Base-by-base conservation (phyloP, 441 rosid species). In the Dalechampia spathulata region DNA sequence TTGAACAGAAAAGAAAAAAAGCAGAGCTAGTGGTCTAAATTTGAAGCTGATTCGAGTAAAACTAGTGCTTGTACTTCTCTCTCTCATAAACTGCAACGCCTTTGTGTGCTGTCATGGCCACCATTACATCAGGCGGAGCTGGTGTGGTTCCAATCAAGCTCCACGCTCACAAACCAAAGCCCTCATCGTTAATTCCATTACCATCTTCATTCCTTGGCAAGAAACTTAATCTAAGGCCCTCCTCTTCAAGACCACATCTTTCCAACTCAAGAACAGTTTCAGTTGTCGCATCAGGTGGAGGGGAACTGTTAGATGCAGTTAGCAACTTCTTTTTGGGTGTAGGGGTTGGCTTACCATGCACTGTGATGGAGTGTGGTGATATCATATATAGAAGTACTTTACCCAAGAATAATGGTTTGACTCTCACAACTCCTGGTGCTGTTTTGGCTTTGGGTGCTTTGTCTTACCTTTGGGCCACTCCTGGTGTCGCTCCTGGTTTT, bases 401-500 rank as follows among this genome's bases (percentile, higher is more conserved):
- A 58, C 96, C 98, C 4, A 92, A 86, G 66, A 63, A 93, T 15
- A 71, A 55, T 56, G 95, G 83, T 19, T 61, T 92, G 36, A 83
- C 95, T 22, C 49, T 88, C 37, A 88, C 98, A 19, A 73, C 72
- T 11, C 96, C 95, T 34, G 96, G 98, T 40, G 87, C 75, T 0
- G 79, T 69, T 32, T 75, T 88, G 72, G 98, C 96, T 64, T 78
- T 86, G 27, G 80, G 78, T 55, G 72, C 85, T 74, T 46, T 92
- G n/a, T 92, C 96, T 42, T 92, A 92, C 65, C 93, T 92, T 2
- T 84, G 98, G 98, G 95, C 94, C 1, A 92, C 96, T 37, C 98
- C 96, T 57, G 98, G 98, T 9, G 98, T 92, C 4, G 95, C 98
- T 69, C 98, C 98, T 58, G 98, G 91, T 26, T 92, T 92, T 68